phyloP scores from a whole-genome alignment of 345 rosid genomes.

The Arabidopsis arenosa region DNA sequence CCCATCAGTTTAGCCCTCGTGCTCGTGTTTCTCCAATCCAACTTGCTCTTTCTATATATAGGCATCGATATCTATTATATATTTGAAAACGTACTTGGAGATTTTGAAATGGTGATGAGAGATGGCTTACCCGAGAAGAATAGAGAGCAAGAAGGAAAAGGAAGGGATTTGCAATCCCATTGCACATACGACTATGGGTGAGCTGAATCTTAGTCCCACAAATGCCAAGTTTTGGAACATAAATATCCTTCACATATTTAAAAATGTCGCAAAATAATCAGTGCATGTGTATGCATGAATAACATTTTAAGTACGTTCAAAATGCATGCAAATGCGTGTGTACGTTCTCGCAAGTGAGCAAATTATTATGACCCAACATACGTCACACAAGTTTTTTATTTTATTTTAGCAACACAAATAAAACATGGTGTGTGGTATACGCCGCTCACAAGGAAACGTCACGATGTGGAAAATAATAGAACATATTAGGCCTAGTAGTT shows the following conservation, averaged over 20 bases:
- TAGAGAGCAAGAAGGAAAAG: conserved; percentile 65
- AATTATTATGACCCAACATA: not conserved
- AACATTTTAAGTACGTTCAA: conserved; percentile 13
- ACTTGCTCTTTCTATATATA: conserved; percentile 50
- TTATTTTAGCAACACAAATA: conserved; percentile 1
- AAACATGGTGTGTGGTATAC: conserved; percentile 29
- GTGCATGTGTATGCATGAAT: conserved; percentile 15
- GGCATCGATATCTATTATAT: not conserved
- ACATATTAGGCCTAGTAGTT: conserved; percentile 16
- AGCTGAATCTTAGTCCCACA: conserved; percentile 69
- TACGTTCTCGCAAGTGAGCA: not conserved
- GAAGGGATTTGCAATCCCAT: conserved; percentile 77
- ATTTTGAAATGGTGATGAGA: not conserved
- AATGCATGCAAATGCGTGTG: conserved; percentile 26
- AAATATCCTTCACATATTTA: conserved; percentile 53
- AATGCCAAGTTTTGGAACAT: conserved; percentile 71
- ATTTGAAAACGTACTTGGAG: not conserved
- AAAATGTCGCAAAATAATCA: conserved; percentile 21
- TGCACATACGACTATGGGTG: conserved; percentile 83
- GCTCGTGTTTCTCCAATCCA: conserved; percentile 59
- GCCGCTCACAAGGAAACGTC: conserved; percentile 37
- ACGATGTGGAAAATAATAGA: conserved; percentile 16
- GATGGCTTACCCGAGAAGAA: conserved; percentile 58
- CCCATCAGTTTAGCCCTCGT: conserved; percentile 57
- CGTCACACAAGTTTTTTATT: conserved; percentile 28